phyloP scores from a whole-genome alignment of 2,329 filamentous ascomycete genomes.

The Pseudogymnoascus sp. region DNA sequence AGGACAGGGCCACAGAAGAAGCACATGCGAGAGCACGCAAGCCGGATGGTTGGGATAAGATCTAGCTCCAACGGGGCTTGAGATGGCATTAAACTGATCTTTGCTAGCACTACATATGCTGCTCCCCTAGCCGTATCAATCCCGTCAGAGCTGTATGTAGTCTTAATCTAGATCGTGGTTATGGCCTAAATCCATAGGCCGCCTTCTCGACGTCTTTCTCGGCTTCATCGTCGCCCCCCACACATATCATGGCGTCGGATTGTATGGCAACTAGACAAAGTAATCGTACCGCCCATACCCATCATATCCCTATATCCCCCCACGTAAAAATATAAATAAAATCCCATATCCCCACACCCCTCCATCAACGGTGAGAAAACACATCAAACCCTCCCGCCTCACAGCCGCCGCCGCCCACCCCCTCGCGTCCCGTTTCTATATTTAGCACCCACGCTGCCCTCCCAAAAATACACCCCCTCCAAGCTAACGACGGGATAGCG shows the following conservation, averaged over 20 bases:
- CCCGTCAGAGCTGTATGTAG: too few species aligned
- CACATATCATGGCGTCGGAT: neutral
- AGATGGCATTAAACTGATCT: too few species aligned
- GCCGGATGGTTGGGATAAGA: too few species aligned
- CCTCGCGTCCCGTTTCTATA: neutral
- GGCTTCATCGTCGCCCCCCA: neutral
- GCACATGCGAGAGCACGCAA: neutral
- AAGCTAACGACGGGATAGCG: neutral
- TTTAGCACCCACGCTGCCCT: neutral
- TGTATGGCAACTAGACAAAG: too few species aligned
- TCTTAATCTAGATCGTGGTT: too few species aligned
- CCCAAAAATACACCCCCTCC: neutral
- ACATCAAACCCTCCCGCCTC: neutral
- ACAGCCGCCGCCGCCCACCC: neutral
- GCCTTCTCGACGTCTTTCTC: neutral
- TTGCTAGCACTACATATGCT: too few species aligned
- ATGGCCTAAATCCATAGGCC: too few species aligned
- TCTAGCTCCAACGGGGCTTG: too few species aligned
- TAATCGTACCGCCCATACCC: neutral
- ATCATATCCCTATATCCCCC: too few species aligned
- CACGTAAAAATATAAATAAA: neutral
- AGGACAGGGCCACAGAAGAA: neutral
- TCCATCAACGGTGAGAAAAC: neutral
- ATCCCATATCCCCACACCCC: neutral
- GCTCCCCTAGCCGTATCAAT: too few species aligned